These are phyloP conservation scores for Coemansia sp. DNA, from an alignment of 192 early-diverging fungal species.

Conservation along the genomic window DNA sequence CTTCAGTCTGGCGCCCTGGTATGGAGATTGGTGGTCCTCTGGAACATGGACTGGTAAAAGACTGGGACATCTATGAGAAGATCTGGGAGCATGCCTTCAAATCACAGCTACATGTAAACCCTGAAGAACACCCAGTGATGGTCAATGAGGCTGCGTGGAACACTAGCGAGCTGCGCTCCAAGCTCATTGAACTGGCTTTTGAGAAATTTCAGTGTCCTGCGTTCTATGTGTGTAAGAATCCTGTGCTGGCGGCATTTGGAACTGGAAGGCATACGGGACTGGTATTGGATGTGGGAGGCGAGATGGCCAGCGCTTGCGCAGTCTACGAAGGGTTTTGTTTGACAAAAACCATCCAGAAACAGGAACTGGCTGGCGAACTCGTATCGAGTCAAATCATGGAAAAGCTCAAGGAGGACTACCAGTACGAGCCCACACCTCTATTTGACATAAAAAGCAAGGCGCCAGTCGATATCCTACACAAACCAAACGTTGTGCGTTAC, in stretches of 20 bases:
- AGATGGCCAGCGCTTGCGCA: conserved; percentile 86
- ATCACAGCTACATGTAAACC: conserved; percentile 66
- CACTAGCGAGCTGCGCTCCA: conserved; percentile 77
- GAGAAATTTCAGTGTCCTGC: conserved; percentile 90
- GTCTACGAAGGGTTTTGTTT: conserved; percentile 96
- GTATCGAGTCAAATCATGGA: conserved; percentile 74
- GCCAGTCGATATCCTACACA: conserved; percentile 68
- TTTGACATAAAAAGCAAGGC: conserved; percentile 79
- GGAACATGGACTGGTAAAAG: conserved; percentile 85
- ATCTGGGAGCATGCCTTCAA: conserved; percentile 87
- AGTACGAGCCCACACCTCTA: conserved; percentile 73
- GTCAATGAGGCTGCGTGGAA: conserved; percentile 93
- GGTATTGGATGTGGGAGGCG: conserved; percentile 90
- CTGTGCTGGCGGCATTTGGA: conserved; percentile 93
- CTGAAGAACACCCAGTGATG: conserved; percentile 88
- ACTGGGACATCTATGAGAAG: conserved; percentile 92
- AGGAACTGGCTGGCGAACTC: conserved; percentile 79
- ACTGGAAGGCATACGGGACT: conserved; percentile 84
- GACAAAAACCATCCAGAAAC: conserved; percentile 72
- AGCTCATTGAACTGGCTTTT: conserved; percentile 89
- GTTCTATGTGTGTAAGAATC: conserved; percentile 88
- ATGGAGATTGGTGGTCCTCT: conserved; percentile 86
- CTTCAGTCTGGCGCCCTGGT: conserved; percentile 66
- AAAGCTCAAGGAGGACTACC: conserved; percentile 58
- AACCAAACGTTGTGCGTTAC: conserved; percentile 53